Evolutionary conservation across 306 rosid species (phyloP), one percentile per base, ranked within the genome.

Genomic region (Parietaria judaica): DNA sequence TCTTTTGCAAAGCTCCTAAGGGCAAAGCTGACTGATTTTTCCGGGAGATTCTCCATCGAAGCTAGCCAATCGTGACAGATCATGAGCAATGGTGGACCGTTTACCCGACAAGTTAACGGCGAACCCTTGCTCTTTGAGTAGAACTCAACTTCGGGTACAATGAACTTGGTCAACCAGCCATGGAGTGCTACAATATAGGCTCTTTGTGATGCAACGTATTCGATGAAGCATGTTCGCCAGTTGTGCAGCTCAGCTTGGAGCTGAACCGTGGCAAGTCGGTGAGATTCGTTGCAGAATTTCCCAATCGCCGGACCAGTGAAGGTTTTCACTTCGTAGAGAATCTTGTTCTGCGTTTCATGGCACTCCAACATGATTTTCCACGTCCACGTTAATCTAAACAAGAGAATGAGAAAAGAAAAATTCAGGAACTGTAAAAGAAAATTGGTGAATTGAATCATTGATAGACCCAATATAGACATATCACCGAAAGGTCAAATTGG

Each of bases 331-430:
- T 84, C 86, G 3, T 81, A 76, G 44, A 94, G 80, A 66, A 94
- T 86, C 74, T 76, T 88, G 72, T 79, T 79, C 77, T 94, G 99
- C 16, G 95, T 88, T 84, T 86, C 95, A 68, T 94, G 97, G 47
- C 78, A 71, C 74, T 94, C 90, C 84, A 88, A 70, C 99, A 86
- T 79, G 60, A 78, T 72, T 61, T 81, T 84, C 95, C 97, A 94
- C 17, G 97, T 78, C 66, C 76, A 77, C 35, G 79, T 79, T 58
- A 94, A 74, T 74, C 99, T 94, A 94, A 88, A 88, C 68, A 68
- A 69, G 65, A 72, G 66, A 76, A 75, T 63, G 72, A 46, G 47
- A 15, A 68, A 75, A 75, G 56, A 65, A 68, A 74, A 80, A 58
- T 47, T 68, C 63, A 50, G 44, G 53, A 51, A 63, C 37, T 9